Base-by-base conservation (phyloP, 2,329 filamentous ascomycete species). In the Arthroderma sp. region DNA sequence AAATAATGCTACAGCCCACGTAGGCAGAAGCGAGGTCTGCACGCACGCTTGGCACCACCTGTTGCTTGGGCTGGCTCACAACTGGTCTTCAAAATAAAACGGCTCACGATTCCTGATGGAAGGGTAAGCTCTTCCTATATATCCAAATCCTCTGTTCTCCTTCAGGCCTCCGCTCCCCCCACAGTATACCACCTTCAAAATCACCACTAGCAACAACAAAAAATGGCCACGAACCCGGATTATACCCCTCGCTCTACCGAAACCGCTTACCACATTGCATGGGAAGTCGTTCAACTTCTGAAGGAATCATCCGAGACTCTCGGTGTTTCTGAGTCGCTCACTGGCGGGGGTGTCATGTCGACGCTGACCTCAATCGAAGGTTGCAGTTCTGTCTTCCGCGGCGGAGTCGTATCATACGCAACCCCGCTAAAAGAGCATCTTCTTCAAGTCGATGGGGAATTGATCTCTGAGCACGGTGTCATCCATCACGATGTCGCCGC, bases 381-480 rank as follows among this genome's bases (percentile, higher is more conserved):
- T 3, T 43, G 44, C 40, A 46, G 44, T 31, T 33, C 44, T 29
- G 44, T 46, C 9, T 46, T 46, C 36, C 44, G 44, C 29, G 44
- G 44, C 29, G 44, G 44, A 8, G 40, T 46, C 9, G 44, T 46
- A 7, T 42, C 44, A 11, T 46, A 46, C 40, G 44, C 44, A 28
- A 46, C 44, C 29, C 44, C 44, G 8, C 11, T 46, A 11, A 46
- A 46, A 34, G 40, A 46, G 31, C 44, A 46, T 39, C 39, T 42
- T 15, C 44, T 46, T 36, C 38, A 46, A 3, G 44, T 46, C 33
- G 44, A 46, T 31, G 40, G 39, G 8, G 36, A 46, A 9, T 28
- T 46, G 36, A 46, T 46, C 8, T 22, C 40, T 29, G 44, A 43
- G 36, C 44, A 46, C 15, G 40, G 44, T 29, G 44, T 46, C 31